Evolutionary conservation across 2,329 filamentous ascomycete species (phyloP), one percentile per base, ranked within the genome.

Genomic region (Stagonosporopsis tanaceti): DNA sequence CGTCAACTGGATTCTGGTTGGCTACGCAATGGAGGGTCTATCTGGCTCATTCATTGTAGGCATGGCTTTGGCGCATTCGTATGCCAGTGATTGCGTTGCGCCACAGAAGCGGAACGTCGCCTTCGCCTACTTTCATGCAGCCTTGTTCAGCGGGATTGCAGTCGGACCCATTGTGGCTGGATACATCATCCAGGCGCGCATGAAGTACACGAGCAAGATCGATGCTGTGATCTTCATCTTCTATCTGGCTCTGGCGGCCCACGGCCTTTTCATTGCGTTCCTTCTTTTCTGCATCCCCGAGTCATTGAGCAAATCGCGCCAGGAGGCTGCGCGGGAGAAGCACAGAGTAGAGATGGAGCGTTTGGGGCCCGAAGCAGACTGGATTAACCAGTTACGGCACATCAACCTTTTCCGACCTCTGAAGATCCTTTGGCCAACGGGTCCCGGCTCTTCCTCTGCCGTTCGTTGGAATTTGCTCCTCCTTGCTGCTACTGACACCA

Each of bases 91-190:
- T 76, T 97, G 92, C 76, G 94, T 93, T 0, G 82, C 90, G 4
- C 91, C 93, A 0, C 89, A 90, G 28, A 87, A 86, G 69, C 87
- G 95, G 20, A 91, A 89, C 58, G 90, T 96, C 7, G 87, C 88
- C 4, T 95, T 98, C 74, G 93, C 92, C 6, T 94, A 93, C 72
- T 89, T 98, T 67, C 92, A 98, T 68, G 93, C 92, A 11, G 93
- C 89, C 65, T 81, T 99, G 8, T 98, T 97, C 75, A 84, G 85
- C 1, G 95, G 95, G n/a, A 86, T 98, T 42, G 94, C 95, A 0
- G 77, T 94, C 30, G 95, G 95, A 0, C 95, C 95, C 7, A 82
- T 96, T 2, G 71, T 96, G 22, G 89, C 93, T 0, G 93, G 90
- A 2, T 89, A 91, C 65, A 81, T 97, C 40, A 89, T 97, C 68